phyloP scores from a whole-genome alignment of 306 rosid species.

The Medicago lupulina region DNA sequence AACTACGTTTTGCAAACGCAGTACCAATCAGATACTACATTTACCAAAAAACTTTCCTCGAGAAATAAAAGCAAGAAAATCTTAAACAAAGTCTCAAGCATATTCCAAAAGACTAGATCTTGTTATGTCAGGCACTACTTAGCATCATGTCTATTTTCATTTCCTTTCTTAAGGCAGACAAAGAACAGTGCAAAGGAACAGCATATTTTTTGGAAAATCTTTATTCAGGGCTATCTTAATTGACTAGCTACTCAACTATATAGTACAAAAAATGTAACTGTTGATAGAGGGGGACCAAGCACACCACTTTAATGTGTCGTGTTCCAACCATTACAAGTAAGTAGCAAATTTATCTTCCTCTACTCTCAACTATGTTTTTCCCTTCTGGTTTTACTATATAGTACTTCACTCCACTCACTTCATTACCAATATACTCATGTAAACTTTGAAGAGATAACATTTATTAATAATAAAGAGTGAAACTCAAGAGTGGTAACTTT shows the following conservation, averaged over 20 bases:
- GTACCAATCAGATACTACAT: too few species aligned
- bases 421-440: background rate
- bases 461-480: conserved; percentile 3
- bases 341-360: conserved; percentile 26
- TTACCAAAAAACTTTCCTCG: too few species aligned
- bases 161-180: conserved; percentile 59
- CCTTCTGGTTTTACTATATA: conserved; percentile 25
- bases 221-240: conserved; percentile 46
- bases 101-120: conserved; percentile 46
- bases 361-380: conserved; percentile 36
- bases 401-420: background rate
- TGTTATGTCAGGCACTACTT: conserved; percentile 49
- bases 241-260: conserved; percentile 39
- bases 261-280: conserved; percentile 41
- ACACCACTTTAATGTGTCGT: conserved; percentile 41
- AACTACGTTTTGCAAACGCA: too few species aligned
- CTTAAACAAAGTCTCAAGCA: conserved; percentile 35
- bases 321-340: conserved; percentile 41
- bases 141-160: conserved; percentile 51
- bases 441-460: background rate
- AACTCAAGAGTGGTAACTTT: conserved; percentile 29
- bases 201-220: conserved; percentile 49
- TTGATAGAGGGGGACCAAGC: conserved; percentile 47
- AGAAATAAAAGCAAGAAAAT: too few species aligned
- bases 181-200: conserved; percentile 52